Conservation (phyloP, 2,329 filamentous ascomycete genomes). For the Monosporascus sp. region DNA sequence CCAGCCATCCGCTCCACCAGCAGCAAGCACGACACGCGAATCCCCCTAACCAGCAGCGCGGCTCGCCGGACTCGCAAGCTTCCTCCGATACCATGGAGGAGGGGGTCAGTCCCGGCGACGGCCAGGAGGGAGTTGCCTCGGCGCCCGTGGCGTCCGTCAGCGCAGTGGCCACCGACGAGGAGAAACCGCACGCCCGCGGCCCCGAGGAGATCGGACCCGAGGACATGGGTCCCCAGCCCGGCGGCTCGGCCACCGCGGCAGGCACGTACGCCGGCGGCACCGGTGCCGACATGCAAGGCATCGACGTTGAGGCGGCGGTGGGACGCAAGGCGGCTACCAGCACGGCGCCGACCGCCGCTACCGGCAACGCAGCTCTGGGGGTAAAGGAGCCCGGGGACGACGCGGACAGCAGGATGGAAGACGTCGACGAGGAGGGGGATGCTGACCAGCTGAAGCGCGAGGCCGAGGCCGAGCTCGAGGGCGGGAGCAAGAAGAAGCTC, state of each 20-base stretch:
- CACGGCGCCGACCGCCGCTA: conserved; percentile 8
- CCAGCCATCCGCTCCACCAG: conserved; percentile 30
- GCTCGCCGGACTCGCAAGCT: conserved; percentile 11
- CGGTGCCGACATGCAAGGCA: conserved; percentile 45
- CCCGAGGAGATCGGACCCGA: conserved; percentile 80
- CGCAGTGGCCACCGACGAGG: conserved; percentile 45
- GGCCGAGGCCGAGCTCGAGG: conserved; percentile 43
- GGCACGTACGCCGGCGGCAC: conserved; percentile 32
- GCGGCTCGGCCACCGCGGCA: conserved; percentile 18
- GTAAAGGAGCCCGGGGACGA: conserved; percentile 6
- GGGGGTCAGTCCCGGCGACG: conserved; percentile 22
- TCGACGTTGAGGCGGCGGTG: conserved; percentile 58
- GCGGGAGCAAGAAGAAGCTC: conserved; percentile 40
- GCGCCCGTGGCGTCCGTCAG: conserved; percentile 30
- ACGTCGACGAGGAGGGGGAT: conserved; percentile 28
- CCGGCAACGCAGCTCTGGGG: conserved; percentile 12
- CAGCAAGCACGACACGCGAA: conserved; percentile 1
- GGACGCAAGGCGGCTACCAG: conserved; percentile 40
- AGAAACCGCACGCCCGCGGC: conserved; percentile 75
- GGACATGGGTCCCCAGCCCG: conserved; percentile 71
- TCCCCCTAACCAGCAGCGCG: conserved; percentile 2
- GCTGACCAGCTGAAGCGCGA: conserved; percentile 48
- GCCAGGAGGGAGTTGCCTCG: conserved; percentile 19
- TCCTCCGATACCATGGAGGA: conserved; percentile 15
- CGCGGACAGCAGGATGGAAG: conserved; percentile 2